phyloP scores from a whole-genome alignment of 176 grass and related monocot genomes.

The Rhynchospora pubera region DNA sequence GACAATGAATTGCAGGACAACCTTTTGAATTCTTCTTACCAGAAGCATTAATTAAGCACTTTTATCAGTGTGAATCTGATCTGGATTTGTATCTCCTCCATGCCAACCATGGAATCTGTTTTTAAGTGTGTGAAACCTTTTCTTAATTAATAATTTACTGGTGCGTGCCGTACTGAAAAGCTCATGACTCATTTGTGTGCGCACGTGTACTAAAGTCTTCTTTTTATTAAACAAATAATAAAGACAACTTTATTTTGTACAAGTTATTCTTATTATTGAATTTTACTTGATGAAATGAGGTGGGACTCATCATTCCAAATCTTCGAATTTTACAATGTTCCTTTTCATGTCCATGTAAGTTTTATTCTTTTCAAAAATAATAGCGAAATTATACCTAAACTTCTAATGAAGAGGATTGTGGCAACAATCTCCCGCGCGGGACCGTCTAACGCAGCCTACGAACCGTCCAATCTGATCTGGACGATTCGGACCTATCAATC shows the following conservation, averaged over 20 bases:
- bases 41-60: neutral
- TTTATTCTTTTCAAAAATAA: neutral
- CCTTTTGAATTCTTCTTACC: neutral
- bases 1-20: neutral
- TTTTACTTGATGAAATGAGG: neutral
- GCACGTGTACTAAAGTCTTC: neutral
- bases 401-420: neutral
- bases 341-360: neutral
- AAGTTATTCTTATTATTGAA: neutral
- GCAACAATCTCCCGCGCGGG: too few relatives aligned
- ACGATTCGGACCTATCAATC: too few relatives aligned
- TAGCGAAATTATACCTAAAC: neutral
- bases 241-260: slow-evolving; percentile 1
- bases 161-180: neutral
- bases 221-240: neutral
- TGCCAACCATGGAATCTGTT: neutral
- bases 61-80: slow-evolving; percentile 7
- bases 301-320: neutral
- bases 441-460: too few relatives aligned
- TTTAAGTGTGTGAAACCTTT: neutral
- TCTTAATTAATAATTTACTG: neutral
- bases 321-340: neutral
- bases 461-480: too few relatives aligned
- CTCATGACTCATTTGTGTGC: neutral
- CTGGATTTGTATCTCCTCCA: neutral